phyloP scores from a whole-genome alignment of 2,329 filamentous ascomycete genomes.

The Aspergillus sp. region DNA sequence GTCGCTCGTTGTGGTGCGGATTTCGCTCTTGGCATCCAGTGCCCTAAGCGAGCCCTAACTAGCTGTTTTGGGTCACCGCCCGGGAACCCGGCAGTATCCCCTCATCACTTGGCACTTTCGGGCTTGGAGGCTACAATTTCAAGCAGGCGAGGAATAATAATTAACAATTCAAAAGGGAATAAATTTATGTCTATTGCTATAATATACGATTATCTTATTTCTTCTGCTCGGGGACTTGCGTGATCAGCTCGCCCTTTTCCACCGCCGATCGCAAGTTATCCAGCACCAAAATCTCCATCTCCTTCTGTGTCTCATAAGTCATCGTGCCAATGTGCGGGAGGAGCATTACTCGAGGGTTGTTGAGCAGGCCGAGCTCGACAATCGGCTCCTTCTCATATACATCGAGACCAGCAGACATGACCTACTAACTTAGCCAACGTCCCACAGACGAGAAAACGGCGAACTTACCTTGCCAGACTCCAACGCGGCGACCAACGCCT shows the following conservation, averaged over 20 bases:
- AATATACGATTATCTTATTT: background rate
- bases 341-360: conserved; percentile 50
- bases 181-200: background rate
- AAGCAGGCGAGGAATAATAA: background rate
- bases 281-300: conserved; percentile 62
- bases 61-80: conserved; percentile 27
- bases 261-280: conserved; percentile 59
- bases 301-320: conserved; percentile 61
- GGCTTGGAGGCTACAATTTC: background rate
- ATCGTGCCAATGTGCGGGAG: conserved; percentile 62
- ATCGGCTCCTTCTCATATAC: conserved; percentile 50
- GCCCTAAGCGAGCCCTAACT: conserved; percentile 45
- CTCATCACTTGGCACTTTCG: background rate
- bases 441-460: background rate
- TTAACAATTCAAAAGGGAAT: background rate
- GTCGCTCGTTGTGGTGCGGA: conserved; percentile 38
- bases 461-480: conserved; percentile 44
- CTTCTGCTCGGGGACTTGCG: conserved; percentile 61
- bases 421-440: conserved; percentile 21
- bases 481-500: conserved; percentile 46
- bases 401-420: conserved; percentile 46
- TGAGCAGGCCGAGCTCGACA: conserved; percentile 49
- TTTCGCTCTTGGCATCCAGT: conserved; percentile 40
- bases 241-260: conserved; percentile 58
- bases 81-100: conserved; percentile 9